Evolutionary conservation across 1,139 yeast species (phyloP).

Genomic region (Geotrichum klebahnii): DNA sequence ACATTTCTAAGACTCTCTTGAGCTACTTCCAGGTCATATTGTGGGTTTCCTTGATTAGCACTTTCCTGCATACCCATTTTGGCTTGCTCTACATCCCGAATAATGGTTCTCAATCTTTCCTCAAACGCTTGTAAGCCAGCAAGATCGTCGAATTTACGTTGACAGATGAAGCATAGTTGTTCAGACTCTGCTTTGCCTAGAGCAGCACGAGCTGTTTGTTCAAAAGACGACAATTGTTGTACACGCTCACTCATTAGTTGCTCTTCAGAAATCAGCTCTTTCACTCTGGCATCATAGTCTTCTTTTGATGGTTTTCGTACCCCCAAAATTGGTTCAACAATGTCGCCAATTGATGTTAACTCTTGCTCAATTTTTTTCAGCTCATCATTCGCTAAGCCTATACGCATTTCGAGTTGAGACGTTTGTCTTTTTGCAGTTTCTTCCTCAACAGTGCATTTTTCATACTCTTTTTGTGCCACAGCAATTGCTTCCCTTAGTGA

Average conservation of each 20-base stretch:
- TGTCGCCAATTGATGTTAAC: slow-evolving; percentile 3
- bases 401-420: slow-evolving; percentile 10
- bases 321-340: slow-evolving; percentile 14
- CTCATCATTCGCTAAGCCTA: slow-evolving; percentile 10
- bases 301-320: slow-evolving; percentile 2
- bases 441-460: not conserved
- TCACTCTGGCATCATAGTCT: slow-evolving; percentile 20
- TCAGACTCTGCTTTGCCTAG: slow-evolving; percentile 9
- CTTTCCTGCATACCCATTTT: not conserved
- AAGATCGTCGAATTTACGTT: slow-evolving; percentile 11
- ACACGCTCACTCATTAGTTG: slow-evolving; percentile 1
- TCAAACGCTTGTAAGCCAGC: slow-evolving; percentile 13
- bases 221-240: slow-evolving; percentile 7
- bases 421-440: slow-evolving; percentile 2
- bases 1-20: slow-evolving; percentile 11
- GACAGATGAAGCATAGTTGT: slow-evolving; percentile 15
- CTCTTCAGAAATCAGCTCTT: slow-evolving; percentile 21
- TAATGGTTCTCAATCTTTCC: slow-evolving; percentile 1
- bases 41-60: not conserved
- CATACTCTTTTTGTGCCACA: slow-evolving; percentile 5
- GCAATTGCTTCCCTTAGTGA: slow-evolving; percentile 7
- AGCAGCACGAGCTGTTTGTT: slow-evolving; percentile 11
- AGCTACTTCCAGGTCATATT: slow-evolving; percentile 1
- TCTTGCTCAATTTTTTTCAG: slow-evolving; percentile 5
- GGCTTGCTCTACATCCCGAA: slow-evolving; percentile 9